Evolutionary conservation across 2,329 filamentous ascomycete genomes (phyloP).

Genomic region (Botrytis tulipae): DNA sequence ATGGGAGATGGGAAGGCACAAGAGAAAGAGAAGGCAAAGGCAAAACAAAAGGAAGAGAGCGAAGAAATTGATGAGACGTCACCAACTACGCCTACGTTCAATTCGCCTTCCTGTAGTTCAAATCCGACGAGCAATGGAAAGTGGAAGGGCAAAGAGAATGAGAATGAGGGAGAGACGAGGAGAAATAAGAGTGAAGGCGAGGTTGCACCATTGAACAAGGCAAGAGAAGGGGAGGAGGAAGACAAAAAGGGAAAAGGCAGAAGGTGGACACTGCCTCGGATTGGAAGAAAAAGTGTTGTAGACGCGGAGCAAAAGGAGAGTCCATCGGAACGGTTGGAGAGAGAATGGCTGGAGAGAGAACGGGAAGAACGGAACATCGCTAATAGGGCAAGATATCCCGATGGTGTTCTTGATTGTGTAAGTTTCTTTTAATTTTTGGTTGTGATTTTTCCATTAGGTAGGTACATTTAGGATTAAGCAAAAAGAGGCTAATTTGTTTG

Average conservation of each 20-base stretch:
- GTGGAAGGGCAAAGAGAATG: not conserved
- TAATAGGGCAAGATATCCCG: not conserved
- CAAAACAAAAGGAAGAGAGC: not conserved
- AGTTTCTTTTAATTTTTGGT: not conserved
- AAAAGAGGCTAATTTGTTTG: not conserved
- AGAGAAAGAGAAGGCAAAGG: no score
- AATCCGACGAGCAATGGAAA: not conserved
- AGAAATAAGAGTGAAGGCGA: not conserved
- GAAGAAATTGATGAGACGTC: not conserved
- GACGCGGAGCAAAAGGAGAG: not conserved
- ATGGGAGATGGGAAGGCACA: not conserved
- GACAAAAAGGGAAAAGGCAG: not conserved
- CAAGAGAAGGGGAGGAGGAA: not conserved
- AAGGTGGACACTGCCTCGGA: not conserved
- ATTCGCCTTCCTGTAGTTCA: not conserved
- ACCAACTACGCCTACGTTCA: not conserved
- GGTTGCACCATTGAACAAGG: not conserved
- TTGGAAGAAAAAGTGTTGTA: not conserved
- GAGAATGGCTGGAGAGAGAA: not conserved
- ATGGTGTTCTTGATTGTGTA: slow-evolving; percentile 4
- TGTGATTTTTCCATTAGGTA: not conserved
- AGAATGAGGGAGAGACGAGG: no score
- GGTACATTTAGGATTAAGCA: not conserved
- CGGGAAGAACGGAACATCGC: not conserved
- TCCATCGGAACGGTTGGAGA: not conserved